phyloP scores from a whole-genome alignment of 1,284 basidiomycete genomes.

The Mycosarcoma mackinlayi region DNA sequence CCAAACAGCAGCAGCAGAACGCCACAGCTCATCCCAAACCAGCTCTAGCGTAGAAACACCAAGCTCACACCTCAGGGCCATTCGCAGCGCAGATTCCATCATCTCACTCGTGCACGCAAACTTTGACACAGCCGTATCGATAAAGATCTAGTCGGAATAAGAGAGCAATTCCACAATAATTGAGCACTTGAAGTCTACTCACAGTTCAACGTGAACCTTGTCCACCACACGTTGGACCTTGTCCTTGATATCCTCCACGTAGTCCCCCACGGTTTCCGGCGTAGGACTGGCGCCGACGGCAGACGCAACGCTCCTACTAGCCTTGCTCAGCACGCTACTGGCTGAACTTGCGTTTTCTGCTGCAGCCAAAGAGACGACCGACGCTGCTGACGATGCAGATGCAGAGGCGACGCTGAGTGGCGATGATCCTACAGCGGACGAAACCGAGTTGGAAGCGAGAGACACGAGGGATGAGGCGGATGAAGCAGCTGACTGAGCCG shows the following conservation, averaged over 20 bases:
- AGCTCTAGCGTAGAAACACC: constrained; percentile 1
- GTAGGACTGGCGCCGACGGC: constrained; percentile 22
- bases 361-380: neutral
- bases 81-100: too few relatives aligned
- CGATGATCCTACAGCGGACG: too few relatives aligned
- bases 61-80: too few relatives aligned
- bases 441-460: constrained; percentile 3
- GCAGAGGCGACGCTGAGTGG: neutral
- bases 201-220: constrained; percentile 27
- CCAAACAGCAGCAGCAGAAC: neutral
- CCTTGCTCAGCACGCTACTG: constrained; percentile 7
- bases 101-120: neutral
- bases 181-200: neutral
- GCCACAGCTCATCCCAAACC: neutral
- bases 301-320: constrained; percentile 9
- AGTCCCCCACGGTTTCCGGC: constrained; percentile 29
- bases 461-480: constrained; percentile 17
- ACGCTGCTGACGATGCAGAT: constrained; percentile 6
- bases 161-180: constrained; percentile 1
- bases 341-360: neutral
- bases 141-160: neutral
- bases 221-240: constrained; percentile 4
- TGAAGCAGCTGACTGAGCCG: neutral
- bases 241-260: constrained; percentile 27
- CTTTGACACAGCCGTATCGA: neutral